phyloP scores from a whole-genome alignment of 768 basidiomycete genomes.

The Mycena chlorophos region DNA sequence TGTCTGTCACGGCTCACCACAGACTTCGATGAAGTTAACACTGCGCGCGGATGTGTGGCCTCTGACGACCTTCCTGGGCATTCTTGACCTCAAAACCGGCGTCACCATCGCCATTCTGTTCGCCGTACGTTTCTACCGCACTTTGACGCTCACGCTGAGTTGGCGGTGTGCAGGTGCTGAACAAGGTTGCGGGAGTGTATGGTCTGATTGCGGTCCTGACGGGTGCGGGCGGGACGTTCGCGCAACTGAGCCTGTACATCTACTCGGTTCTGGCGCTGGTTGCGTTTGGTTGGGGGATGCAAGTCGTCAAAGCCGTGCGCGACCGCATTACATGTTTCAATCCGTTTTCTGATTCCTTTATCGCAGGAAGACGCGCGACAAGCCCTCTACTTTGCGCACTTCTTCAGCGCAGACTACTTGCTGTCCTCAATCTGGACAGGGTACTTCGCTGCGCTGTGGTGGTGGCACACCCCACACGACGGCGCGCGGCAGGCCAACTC shows the following conservation, averaged over 20 bases:
- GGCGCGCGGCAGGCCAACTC: constrained; percentile 81
- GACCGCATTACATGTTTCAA: constrained; percentile 3
- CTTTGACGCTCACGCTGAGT: background rate
- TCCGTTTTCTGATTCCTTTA: constrained; percentile 12
- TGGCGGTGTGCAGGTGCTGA: constrained; percentile 61
- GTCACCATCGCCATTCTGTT: constrained; percentile 87
- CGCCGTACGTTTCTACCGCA: constrained; percentile 55
- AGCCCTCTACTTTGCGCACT: constrained; percentile 85
- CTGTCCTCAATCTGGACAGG: constrained; percentile 90
- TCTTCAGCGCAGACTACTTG: constrained; percentile 90
- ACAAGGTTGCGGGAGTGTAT: constrained; percentile 98
- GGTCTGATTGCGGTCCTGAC: constrained; percentile 90
- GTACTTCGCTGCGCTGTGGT: constrained; percentile 90
- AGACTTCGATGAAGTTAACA: background rate
- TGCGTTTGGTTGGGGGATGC: constrained; percentile 84
- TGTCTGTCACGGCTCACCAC: background rate
- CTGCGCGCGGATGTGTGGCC: constrained; percentile 51
- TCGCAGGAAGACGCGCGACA: constrained; percentile 86
- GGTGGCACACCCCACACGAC: constrained; percentile 89
- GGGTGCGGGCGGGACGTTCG: constrained; percentile 90
- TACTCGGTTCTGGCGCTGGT: constrained; percentile 86
- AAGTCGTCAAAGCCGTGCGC: constrained; percentile 81
- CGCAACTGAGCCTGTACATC: constrained; percentile 89
- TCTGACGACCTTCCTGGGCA: constrained; percentile 76
- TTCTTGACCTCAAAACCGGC: constrained; percentile 93